A percentile compares a stretch with the other conserved stretches of the same genome.
Evolutionary conservation across 805 yeast genomes (phyloP).

Genomic region (Wickerhamomyces hampshirensis): DNA sequence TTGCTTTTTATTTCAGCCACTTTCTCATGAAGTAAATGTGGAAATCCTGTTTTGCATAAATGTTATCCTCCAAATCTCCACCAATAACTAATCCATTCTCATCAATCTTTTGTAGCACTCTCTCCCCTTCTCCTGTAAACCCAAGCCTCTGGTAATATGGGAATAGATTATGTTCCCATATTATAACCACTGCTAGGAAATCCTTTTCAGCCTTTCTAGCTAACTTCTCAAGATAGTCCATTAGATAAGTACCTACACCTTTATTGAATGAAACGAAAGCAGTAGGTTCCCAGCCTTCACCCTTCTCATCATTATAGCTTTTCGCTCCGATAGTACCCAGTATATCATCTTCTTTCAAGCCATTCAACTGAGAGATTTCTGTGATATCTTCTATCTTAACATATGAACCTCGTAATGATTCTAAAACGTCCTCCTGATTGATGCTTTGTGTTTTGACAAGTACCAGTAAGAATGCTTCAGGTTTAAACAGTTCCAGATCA

Average conservation of each 20-base stretch:
- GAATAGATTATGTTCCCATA: slow-evolving; percentile 17
- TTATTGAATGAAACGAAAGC: slow-evolving; percentile 18
- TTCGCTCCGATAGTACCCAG: slow-evolving; percentile 18
- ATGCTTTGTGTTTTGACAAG: slow-evolving; percentile 4
- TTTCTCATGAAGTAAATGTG: slow-evolving; percentile 18
- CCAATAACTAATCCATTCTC: slow-evolving; percentile 16
- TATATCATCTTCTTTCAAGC: slow-evolving; percentile 3
- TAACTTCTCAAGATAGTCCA: slow-evolving; percentile 3
- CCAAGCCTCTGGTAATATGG: slow-evolving; percentile 17
- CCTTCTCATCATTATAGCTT: slow-evolving; percentile 1
- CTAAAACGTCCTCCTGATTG: not conserved
- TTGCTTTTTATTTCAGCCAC: not conserved
- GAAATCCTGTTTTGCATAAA: slow-evolving; percentile 17
- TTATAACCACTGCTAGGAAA: slow-evolving; percentile 12
- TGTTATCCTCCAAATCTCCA: slow-evolving; percentile 16
- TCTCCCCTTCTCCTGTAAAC: slow-evolving; percentile 12
- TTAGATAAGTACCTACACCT: slow-evolving; percentile 18
- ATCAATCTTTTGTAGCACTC: slow-evolving; percentile 9
- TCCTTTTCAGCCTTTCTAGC: slow-evolving; percentile 1
- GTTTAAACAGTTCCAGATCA: slow-evolving; percentile 17
- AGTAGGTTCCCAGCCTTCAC: slow-evolving; percentile 17
- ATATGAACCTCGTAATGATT: not conserved
- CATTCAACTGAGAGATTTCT: slow-evolving; percentile 3
- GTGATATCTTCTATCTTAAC: slow-evolving; percentile 3
- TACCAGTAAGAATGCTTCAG: slow-evolving; percentile 14